A percentile compares a stretch with the other conserved stretches of the same genome.
These are phyloP conservation scores for Gossypium herbaceum DNA, from an alignment of 345 rosid genomes.

Conservation along the genomic window DNA sequence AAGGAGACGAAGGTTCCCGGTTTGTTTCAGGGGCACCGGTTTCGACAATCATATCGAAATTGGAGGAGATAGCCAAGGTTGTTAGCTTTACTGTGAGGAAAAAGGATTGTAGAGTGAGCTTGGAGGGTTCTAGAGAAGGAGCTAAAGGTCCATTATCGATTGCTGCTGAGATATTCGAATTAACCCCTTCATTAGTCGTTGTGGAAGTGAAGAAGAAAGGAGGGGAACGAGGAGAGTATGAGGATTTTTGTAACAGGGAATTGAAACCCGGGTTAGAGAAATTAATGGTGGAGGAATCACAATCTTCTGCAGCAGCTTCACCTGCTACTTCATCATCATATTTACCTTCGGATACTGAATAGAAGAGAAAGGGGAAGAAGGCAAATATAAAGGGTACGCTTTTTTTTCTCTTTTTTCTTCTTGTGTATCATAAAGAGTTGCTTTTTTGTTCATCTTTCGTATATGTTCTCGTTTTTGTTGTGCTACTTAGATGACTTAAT, in stretches of 20 bases:
- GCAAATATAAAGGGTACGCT: constrained; percentile 31
- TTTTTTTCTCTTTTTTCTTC: constrained; percentile 15
- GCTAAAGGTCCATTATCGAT: constrained; percentile 58
- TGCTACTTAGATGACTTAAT: constrained; percentile 26
- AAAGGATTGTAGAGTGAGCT: constrained; percentile 66
- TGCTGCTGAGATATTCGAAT: constrained; percentile 62
- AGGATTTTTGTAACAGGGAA: constrained; percentile 67
- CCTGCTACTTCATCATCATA: constrained; percentile 25
- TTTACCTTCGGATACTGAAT: constrained; percentile 67
- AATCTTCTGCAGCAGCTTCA: constrained; percentile 16
- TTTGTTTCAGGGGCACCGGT: constrained; percentile 61
- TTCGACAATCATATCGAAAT: constrained; percentile 51
- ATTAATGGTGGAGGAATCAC: constrained; percentile 53
- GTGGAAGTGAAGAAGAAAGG: constrained; percentile 89
- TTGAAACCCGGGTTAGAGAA: constrained; percentile 72
- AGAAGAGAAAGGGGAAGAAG: constrained; percentile 31
- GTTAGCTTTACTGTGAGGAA: constrained; percentile 74
- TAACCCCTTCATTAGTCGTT: constrained; percentile 60
- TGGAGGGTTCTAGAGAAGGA: constrained; percentile 68
- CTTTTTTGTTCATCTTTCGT: not conserved
- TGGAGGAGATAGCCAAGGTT: constrained; percentile 65
- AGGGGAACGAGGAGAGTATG: constrained; percentile 75
- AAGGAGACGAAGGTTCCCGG: constrained; percentile 59
- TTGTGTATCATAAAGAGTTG: constrained; percentile 23
- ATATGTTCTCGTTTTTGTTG: constrained; percentile 22